Base-by-base conservation (phyloP, 352 stramenopile genomes). In the Lagenidium giganteum region DNA sequence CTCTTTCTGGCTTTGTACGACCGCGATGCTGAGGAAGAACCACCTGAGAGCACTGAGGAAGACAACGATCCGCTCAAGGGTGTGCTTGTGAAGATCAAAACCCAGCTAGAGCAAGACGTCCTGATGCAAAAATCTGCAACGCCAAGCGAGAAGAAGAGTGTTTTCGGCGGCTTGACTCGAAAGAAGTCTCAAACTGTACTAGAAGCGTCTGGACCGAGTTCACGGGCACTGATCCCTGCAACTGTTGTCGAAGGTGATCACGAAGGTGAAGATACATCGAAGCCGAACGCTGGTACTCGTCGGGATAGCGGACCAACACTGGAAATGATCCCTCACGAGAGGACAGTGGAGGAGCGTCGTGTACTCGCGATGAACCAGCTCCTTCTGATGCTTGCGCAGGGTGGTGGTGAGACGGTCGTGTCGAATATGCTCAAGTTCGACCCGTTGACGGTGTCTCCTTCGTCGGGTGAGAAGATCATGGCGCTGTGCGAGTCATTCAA, bases 1-100 rank as follows among this genome's bases (percentile, higher is more conserved):
- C 63, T 85, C 29, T 87, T 85, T 48, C 35, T 83, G 16, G 71
- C 63, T 0, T 32, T 87, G 4, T 81, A 85, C 49, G 72, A 83
- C 21, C 67, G 68, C 3, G 75, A 85, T 18, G 51, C 54, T 9
- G 61, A 72, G 25, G 58, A 74, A 27, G 58, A 69, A 24, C 54
- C 59, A 7, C 59, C 67, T 0, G 35, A 64, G n/a, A 28, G 31
- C 5, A 21, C n/a, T 21, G 41, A 42, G 3, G 30, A 30, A 7
- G 44, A 55, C 11, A 47, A 44, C 3, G 63, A 82, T 20, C 69
- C 68, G 8, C 47, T 85, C 1, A 62, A 57, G 18, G 48, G 55
- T 14, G 54, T 82, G 8, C 4, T 85, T 9, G 54, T 68, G 11
- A 47, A 78, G 18, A 71, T 82, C 44, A 84, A 82, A 30, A 69